These are phyloP conservation scores for Beauveria sp. DNA, from an alignment of 2,329 filamentous ascomycete species.

Conservation along the genomic window DNA sequence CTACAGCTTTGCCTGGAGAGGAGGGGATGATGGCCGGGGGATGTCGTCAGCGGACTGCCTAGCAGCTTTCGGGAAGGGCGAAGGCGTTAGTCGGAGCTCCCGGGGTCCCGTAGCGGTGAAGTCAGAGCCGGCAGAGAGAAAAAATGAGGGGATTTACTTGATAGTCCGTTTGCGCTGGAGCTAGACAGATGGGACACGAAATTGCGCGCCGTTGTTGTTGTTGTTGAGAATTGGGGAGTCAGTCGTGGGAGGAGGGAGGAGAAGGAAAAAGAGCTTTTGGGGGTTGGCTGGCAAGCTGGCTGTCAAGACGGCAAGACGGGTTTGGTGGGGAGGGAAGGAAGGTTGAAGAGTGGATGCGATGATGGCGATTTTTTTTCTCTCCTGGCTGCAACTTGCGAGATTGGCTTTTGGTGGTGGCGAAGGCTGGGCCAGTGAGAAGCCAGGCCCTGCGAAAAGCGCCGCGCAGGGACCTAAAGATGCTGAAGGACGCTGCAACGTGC, in stretches of 20 bases:
- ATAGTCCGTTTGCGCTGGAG: neutral
- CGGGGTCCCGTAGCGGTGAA: neutral
- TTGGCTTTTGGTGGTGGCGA: neutral
- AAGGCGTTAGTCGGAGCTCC: slow-evolving; percentile 8
- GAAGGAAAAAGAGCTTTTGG: slow-evolving; percentile 1
- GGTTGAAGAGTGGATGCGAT: slow-evolving; percentile 11
- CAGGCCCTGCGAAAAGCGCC: neutral
- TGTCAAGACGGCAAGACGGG: neutral
- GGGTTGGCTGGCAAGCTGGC: neutral
- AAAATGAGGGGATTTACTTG: neutral
- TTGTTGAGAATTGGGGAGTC: neutral
- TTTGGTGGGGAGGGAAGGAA: slow-evolving; percentile 11
- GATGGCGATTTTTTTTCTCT: slow-evolving; percentile 6
- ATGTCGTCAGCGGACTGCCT: slow-evolving; percentile 8
- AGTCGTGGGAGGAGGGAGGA: neutral
- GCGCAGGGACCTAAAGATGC: neutral
- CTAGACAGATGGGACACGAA: neutral
- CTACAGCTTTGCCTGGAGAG: neutral
- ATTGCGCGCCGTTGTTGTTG: slow-evolving; percentile 6
- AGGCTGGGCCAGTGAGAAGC: neutral
- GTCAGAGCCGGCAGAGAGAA: neutral
- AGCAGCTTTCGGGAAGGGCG: slow-evolving; percentile 1
- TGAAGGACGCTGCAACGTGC: neutral
- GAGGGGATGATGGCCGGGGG: neutral
- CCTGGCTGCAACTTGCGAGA: neutral